Percentiles rank a stretch among this genome's conserved stretches.
phyloP scores from a whole-genome alignment of 306 rosid genomes.

The Vicia sativa region DNA sequence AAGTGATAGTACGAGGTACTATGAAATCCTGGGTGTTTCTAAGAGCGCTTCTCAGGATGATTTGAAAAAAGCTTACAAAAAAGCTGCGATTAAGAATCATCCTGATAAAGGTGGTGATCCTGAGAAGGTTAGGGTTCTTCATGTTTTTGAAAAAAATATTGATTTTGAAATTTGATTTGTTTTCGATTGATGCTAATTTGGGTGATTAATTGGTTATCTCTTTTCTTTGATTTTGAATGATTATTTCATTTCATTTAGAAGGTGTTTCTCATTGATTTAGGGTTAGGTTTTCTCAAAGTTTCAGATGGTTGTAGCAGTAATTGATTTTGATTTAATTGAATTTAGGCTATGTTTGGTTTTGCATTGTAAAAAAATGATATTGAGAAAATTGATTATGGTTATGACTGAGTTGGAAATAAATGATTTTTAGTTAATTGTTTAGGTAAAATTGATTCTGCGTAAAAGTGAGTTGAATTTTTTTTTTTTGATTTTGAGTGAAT shows the following conservation, averaged over 20 bases:
- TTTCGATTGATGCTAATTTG: background rate
- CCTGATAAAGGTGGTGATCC: constrained; percentile 97
- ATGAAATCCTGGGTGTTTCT: constrained; percentile 73
- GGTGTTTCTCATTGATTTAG: background rate
- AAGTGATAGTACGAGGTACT: constrained; percentile 72
- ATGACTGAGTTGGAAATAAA: too few species aligned
- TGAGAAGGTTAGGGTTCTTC: constrained; percentile 54
- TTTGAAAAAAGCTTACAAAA: constrained; percentile 85
- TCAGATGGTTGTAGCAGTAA: background rate
- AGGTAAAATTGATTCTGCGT: too few species aligned
- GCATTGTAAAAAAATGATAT: too few species aligned
- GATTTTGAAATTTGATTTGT: background rate
- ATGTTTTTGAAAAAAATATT: too few species aligned
- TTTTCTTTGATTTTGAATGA: background rate
- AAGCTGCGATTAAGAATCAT: constrained; percentile 86
- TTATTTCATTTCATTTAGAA: background rate
- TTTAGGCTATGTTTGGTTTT: background rate
- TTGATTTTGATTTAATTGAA: background rate
- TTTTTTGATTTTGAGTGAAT: too few species aligned
- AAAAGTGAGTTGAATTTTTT: too few species aligned
- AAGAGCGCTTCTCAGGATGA: constrained; percentile 77
- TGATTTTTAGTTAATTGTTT: too few species aligned
- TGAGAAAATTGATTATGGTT: too few species aligned
- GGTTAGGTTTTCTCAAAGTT: background rate
- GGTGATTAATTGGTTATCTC: background rate